Evolutionary conservation across 2,329 filamentous ascomycete genomes (phyloP).

Genomic region (Ophiostoma himal-ulmi): DNA sequence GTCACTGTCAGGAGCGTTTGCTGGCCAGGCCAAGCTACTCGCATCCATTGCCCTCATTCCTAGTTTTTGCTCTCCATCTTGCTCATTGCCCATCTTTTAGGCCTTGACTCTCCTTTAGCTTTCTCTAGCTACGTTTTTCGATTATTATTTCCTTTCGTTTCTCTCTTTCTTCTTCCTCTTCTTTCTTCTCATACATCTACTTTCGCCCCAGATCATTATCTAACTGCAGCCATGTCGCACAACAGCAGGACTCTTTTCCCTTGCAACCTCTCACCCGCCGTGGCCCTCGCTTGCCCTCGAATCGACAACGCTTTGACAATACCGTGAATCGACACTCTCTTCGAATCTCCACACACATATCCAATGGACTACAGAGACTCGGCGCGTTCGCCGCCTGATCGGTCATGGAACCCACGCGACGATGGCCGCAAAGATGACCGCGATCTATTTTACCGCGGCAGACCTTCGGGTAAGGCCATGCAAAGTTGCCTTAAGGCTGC

Average conservation of each 20-base stretch:
- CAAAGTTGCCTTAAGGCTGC: not conserved
- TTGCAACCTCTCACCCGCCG: not conserved
- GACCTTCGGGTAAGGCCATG: slow-evolving; percentile 60
- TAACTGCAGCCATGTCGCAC: slow-evolving; percentile 51
- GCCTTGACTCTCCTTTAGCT: slow-evolving; percentile 32
- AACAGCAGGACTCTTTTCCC: slow-evolving; percentile 41
- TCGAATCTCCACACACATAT: slow-evolving; percentile 7
- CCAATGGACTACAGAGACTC: slow-evolving; percentile 53
- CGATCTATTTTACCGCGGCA: slow-evolving; percentile 59
- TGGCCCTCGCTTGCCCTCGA: not conserved
- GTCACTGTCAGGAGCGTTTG: not conserved
- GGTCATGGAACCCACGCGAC: slow-evolving; percentile 48
- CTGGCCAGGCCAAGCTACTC: slow-evolving; percentile 15
- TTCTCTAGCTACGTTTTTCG: slow-evolving; percentile 32
- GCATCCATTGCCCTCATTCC: slow-evolving; percentile 15
- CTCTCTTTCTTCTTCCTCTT: slow-evolving; percentile 34
- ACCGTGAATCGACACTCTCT: not conserved
- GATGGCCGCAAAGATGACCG: slow-evolving; percentile 50
- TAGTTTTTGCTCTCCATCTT: slow-evolving; percentile 21
- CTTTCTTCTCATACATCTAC: not conserved
- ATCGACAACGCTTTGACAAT: not conserved
- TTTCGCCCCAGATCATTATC: slow-evolving; percentile 35
- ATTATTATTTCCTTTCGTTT: not conserved
- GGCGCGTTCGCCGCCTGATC: slow-evolving; percentile 49
- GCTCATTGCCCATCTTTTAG: not conserved